These are phyloP conservation scores for Miscanthus sacchariflorus DNA, from an alignment of 202 grass and related monocot genomes.

Conservation along the genomic window DNA sequence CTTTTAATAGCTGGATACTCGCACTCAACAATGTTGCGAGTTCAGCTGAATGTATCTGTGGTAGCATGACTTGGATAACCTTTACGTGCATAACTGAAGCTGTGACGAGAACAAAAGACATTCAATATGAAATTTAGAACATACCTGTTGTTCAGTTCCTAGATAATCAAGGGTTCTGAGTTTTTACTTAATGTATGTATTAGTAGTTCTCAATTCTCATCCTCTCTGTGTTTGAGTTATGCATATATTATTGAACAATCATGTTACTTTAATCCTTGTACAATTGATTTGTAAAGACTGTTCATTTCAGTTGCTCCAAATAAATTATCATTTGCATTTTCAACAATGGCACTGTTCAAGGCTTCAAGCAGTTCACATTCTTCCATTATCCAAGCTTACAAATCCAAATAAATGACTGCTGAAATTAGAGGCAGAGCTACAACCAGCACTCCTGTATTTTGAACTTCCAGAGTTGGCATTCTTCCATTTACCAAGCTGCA, in stretches of 20 bases:
- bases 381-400: neutral
- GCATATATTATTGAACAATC: neutral
- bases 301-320: neutral
- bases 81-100: neutral
- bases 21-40: neutral
- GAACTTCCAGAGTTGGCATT: neutral
- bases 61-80: neutral
- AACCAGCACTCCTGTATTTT: neutral
- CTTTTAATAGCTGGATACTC: neutral
- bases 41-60: conserved; percentile 12
- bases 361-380: neutral
- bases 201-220: no score
- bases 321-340: neutral
- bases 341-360: neutral
- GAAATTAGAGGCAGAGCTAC: neutral
- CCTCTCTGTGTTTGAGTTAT: neutral
- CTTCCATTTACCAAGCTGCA: neutral
- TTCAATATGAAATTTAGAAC: neutral
- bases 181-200: no score
- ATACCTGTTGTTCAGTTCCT: neutral
- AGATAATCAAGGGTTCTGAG: neutral
- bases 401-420: neutral
- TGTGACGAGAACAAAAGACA: conserved; percentile 1
- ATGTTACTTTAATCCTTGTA: neutral
- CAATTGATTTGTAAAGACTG: neutral